Percentiles rank a stretch among this genome's conserved stretches.
These are phyloP conservation scores for Rubia yunnanensis DNA, from an alignment of 257 asterid species.

Conservation along the genomic window DNA sequence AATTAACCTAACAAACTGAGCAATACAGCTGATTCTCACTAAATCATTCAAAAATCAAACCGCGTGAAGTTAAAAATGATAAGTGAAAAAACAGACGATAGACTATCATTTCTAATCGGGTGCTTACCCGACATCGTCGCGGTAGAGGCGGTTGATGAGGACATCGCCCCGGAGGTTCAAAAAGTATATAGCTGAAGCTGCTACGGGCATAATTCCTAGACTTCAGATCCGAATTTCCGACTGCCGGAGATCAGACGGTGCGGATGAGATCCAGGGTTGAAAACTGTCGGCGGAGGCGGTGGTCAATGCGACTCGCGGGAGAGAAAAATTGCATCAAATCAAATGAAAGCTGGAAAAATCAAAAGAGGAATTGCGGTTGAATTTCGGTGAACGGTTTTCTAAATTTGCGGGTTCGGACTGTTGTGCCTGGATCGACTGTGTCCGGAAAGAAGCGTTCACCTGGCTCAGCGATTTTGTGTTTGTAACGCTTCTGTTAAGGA, in stretches of 20 bases:
- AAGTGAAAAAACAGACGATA: neutral
- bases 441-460: neutral
- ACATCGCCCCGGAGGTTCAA: conserved; percentile 98
- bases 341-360: neutral
- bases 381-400: neutral
- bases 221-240: conserved; percentile 9
- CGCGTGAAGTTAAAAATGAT: neutral
- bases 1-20: neutral
- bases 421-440: neutral
- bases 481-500: neutral
- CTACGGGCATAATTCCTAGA: conserved; percentile 74
- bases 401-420: conserved; percentile 6
- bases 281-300: neutral
- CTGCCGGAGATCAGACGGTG: neutral
- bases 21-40: neutral
- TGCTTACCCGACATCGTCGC: conserved; percentile 92
- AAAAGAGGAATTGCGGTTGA: neutral
- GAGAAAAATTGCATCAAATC: neutral
- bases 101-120: neutral
- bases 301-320: neutral
- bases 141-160: conserved; percentile 97
- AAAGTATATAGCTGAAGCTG: conserved; percentile 96
- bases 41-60: neutral
- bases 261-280: conserved; percentile 7
- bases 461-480: neutral